These are phyloP conservation scores for Yamadazyma spencermartinsiae DNA, from an alignment of 1,139 yeast genomes.

Conservation along the genomic window DNA sequence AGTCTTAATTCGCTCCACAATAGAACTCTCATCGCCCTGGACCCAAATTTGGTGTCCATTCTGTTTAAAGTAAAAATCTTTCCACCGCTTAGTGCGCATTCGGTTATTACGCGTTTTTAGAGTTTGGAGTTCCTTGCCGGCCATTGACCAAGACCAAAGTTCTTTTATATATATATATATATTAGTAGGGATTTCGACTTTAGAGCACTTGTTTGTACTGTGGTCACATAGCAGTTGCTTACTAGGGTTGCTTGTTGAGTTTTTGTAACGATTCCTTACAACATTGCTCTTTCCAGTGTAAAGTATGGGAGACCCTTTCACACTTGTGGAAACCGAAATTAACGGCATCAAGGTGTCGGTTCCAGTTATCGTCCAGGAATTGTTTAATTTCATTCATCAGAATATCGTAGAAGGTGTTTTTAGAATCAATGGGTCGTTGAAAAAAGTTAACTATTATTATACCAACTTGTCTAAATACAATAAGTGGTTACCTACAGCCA, in stretches of 20 bases:
- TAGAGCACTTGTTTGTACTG: no score
- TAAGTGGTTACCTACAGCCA: conserved; percentile 17
- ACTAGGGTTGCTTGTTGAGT: no score
- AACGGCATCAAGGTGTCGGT: conserved; percentile 11
- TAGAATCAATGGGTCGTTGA: conserved; percentile 29
- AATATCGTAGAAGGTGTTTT: conserved; percentile 28
- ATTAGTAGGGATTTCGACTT: background rate
- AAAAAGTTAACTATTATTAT: conserved; percentile 21
- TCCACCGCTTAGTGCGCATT: background rate
- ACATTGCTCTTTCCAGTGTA: background rate
- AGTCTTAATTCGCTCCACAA: no score
- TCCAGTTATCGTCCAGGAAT: conserved; percentile 22
- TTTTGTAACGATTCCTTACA: background rate
- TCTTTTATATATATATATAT: background rate
- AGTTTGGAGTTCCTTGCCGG: background rate
- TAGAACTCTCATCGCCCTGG: background rate
- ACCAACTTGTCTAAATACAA: conserved; percentile 15
- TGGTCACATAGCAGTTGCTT: no score
- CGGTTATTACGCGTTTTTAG: background rate
- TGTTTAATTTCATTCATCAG: conserved; percentile 20
- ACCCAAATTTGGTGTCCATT: background rate
- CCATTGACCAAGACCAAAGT: no score
- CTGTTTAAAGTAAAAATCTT: background rate
- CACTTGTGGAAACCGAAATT: conserved; percentile 10
- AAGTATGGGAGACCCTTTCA: conserved; percentile 16